Conservation (phyloP, 2,329 filamentous ascomycete genomes). For the Pseudogymnoascus sp. region DNA sequence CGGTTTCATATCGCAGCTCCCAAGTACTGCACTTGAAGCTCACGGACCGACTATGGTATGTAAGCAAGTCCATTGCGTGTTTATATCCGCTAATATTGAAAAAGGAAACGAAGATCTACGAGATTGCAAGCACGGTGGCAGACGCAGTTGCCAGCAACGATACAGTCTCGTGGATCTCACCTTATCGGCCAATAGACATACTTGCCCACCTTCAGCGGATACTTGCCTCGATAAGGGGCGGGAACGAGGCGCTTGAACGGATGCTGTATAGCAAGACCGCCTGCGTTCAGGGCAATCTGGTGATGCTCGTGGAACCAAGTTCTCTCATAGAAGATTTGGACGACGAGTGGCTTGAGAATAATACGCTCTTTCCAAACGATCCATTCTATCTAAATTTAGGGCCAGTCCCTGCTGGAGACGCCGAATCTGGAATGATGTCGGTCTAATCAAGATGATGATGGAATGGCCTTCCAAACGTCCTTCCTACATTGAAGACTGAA, state of each 20-base stretch:
- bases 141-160: constrained; percentile 23
- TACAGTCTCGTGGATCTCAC: constrained; percentile 23
- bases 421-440: not conserved
- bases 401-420: not conserved
- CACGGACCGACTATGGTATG: constrained; percentile 39
- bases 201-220: constrained; percentile 33
- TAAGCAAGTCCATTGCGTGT: not conserved
- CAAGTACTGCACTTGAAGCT: constrained; percentile 39
- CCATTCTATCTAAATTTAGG: not conserved
- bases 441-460: not conserved
- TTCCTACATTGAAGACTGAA: not conserved
- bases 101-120: constrained; percentile 37
- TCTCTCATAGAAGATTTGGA: constrained; percentile 9
- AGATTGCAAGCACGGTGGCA: constrained; percentile 38
- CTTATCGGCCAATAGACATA: constrained; percentile 29
- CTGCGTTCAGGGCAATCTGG: not conserved
- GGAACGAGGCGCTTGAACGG: constrained; percentile 33
- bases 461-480: not conserved
- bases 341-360: not conserved
- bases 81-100: not conserved
- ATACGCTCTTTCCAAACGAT: not conserved
- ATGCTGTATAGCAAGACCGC: constrained; percentile 26
- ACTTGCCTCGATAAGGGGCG: constrained; percentile 35
- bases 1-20: constrained; percentile 34
- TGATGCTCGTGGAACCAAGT: constrained; percentile 10